phyloP scores from a whole-genome alignment of 108 stramenopile genomes.

The Nitzschia putrida region DNA sequence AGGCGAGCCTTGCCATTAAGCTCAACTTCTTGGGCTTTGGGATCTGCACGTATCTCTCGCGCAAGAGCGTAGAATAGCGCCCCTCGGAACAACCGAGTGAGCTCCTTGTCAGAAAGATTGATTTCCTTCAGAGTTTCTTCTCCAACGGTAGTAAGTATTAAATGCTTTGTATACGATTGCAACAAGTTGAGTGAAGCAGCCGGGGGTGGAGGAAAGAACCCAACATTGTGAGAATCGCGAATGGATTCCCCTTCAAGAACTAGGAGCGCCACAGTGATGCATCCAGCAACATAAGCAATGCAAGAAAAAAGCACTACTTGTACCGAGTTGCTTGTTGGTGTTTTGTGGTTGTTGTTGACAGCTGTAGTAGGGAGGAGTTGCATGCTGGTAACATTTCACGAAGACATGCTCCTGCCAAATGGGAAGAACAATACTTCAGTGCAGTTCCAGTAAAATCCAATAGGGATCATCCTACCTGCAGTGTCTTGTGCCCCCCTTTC shows the following conservation, averaged over 20 bases:
- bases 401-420: too few relatives aligned
- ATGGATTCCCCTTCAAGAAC: background rate
- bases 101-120: background rate
- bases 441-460: too few relatives aligned
- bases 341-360: too few relatives aligned
- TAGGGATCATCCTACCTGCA: too few relatives aligned
- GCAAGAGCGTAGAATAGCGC: conserved; percentile 1
- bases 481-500: too few relatives aligned
- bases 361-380: too few relatives aligned
- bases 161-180: background rate
- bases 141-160: background rate
- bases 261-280: background rate
- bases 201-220: too few relatives aligned
- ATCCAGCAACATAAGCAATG: conserved; percentile 1
- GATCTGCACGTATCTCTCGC: too few relatives aligned
- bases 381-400: too few relatives aligned
- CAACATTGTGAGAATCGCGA: background rate
- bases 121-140: background rate
- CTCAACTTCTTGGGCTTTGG: too few relatives aligned
- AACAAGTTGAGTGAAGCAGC: background rate
- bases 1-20: too few relatives aligned
- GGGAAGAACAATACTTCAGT: too few relatives aligned
- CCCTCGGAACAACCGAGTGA: background rate
- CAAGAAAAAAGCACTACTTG: background rate
- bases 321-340: background rate